Conservation (phyloP, 257 asterid genomes). For the Solanum phureja region DNA sequence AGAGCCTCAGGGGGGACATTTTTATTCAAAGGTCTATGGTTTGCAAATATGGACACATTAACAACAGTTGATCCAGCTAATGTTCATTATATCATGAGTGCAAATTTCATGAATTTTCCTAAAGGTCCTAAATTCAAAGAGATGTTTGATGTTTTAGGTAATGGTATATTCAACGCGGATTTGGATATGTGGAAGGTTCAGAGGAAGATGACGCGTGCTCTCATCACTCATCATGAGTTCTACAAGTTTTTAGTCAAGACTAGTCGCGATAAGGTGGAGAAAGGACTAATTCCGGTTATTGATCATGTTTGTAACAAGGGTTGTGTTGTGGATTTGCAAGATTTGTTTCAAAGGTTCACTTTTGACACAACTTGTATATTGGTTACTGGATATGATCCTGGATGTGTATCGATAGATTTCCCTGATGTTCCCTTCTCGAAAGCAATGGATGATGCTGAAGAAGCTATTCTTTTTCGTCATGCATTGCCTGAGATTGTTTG, state of each 20-base stretch:
- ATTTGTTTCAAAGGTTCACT: slow-evolving; percentile 41
- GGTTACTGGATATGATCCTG: slow-evolving; percentile 43
- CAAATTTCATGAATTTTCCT: slow-evolving; percentile 35
- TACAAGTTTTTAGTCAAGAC: slow-evolving; percentile 19
- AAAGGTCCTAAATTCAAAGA: slow-evolving; percentile 44
- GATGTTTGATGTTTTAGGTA: slow-evolving; percentile 43
- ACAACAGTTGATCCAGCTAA: slow-evolving; percentile 38
- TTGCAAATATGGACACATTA: slow-evolving; percentile 41
- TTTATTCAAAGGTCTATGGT: slow-evolving; percentile 36
- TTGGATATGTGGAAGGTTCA: slow-evolving; percentile 35
- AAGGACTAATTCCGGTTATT: slow-evolving; percentile 32
- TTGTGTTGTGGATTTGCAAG: slow-evolving; percentile 32
- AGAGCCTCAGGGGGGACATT: slow-evolving; percentile 21
- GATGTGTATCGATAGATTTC: slow-evolving; percentile 27
- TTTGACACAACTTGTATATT: slow-evolving; percentile 39
- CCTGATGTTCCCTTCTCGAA: slow-evolving; percentile 37
- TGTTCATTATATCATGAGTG: slow-evolving; percentile 42
- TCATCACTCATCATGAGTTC: slow-evolving; percentile 26
- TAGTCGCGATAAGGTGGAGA: slow-evolving; percentile 25
- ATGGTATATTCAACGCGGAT: slow-evolving; percentile 54
- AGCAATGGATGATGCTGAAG: slow-evolving; percentile 54
- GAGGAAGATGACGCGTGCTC: slow-evolving; percentile 23
- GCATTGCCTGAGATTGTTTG: slow-evolving; percentile 30
- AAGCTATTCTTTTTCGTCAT: slow-evolving; percentile 41
- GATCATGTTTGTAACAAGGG: slow-evolving; percentile 11